A percentile compares a stretch with the other conserved stretches of the same genome.
Conservation (phyloP, 371 early-diverging fungal genomes). For the Basidiobolus heterosporus region DNA sequence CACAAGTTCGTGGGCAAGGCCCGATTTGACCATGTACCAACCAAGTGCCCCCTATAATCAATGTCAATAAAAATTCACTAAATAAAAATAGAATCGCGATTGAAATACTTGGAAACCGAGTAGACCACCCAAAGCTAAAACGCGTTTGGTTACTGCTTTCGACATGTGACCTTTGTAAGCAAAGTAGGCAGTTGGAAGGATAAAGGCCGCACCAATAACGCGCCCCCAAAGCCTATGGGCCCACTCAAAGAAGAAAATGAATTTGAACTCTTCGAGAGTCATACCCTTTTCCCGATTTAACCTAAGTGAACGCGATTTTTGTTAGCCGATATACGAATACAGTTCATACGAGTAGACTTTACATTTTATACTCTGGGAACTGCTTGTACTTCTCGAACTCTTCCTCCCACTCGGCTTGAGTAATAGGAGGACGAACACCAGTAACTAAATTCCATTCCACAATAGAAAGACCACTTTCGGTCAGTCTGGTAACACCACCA, state of each 20-base stretch:
- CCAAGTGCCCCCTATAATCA: slow-evolving; percentile 66
- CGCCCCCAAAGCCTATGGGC: slow-evolving; percentile 87
- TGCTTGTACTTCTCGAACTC: slow-evolving; percentile 95
- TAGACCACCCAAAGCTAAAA: slow-evolving; percentile 52
- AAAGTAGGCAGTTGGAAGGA: slow-evolving; percentile 78
- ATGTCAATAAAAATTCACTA: not conserved
- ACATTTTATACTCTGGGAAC: slow-evolving; percentile 89
- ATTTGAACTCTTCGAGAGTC: slow-evolving; percentile 81
- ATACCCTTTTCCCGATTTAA: slow-evolving; percentile 61
- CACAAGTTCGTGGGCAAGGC: slow-evolving; percentile 63
- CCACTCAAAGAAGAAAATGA: slow-evolving; percentile 94
- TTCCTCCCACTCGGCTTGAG: slow-evolving; percentile 69
- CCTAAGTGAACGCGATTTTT: slow-evolving; percentile 15
- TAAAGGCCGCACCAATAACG: slow-evolving; percentile 73
- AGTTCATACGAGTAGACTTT: slow-evolving; percentile 9
- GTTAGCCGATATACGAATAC: not conserved
- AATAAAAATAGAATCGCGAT: not conserved
- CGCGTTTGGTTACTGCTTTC: slow-evolving; percentile 39
- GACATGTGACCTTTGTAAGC: slow-evolving; percentile 61
- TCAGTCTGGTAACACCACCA: slow-evolving; percentile 89
- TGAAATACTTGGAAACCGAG: slow-evolving; percentile 62
- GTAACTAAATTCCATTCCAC: slow-evolving; percentile 90
- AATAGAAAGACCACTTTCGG: slow-evolving; percentile 90
- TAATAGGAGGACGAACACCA: slow-evolving; percentile 82
- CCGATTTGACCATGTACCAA: slow-evolving; percentile 96